Conservation (phyloP, 768 basidiomycete genomes). For the Hericium rajendrae region DNA sequence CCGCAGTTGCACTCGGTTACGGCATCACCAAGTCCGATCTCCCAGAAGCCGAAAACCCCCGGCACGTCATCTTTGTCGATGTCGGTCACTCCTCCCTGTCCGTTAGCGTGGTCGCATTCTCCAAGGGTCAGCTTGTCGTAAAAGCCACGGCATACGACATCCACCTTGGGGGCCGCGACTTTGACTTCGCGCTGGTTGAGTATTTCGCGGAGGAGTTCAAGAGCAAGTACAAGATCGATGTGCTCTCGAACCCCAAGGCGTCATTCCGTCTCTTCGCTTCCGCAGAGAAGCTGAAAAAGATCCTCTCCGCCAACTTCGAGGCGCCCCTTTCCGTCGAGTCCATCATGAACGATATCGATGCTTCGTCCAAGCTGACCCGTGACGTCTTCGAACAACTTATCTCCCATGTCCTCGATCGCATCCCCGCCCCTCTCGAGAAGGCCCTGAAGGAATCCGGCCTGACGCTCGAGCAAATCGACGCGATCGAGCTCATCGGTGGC, state of each 20-base stretch:
- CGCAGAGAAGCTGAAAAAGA: conserved; percentile 93
- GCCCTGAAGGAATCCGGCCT: conserved; percentile 78
- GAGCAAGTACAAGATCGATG: conserved; percentile 96
- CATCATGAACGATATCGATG: conserved; percentile 94
- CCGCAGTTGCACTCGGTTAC: conserved; percentile 92
- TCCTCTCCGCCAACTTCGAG: conserved; percentile 88
- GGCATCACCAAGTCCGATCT: conserved; percentile 98
- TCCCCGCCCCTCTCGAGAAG: conserved; percentile 62
- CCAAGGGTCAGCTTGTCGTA: conserved; percentile 85
- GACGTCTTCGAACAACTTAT: conserved; percentile 80
- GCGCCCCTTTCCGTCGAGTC: conserved; percentile 89
- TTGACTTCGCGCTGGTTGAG: conserved; percentile 83
- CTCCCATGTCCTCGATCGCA: conserved; percentile 62
- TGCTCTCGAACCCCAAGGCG: conserved; percentile 84
- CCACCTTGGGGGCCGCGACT: conserved; percentile 92
- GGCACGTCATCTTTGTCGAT: conserved; percentile 90
- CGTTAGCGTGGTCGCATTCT: conserved; percentile 82
- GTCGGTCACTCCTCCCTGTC: conserved; percentile 90
- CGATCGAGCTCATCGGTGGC: conserved; percentile 91
- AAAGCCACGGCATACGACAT: conserved; percentile 86
- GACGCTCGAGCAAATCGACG: conserved; percentile 75
- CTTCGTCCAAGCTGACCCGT: conserved; percentile 73
- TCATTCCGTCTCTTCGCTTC: conserved; percentile 81
- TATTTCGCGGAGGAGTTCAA: conserved; percentile 92
- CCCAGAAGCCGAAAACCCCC: conserved; percentile 71